These are phyloP conservation scores for Phialophora tarda DNA, from an alignment of 2,329 filamentous ascomycete genomes.

Conservation along the genomic window DNA sequence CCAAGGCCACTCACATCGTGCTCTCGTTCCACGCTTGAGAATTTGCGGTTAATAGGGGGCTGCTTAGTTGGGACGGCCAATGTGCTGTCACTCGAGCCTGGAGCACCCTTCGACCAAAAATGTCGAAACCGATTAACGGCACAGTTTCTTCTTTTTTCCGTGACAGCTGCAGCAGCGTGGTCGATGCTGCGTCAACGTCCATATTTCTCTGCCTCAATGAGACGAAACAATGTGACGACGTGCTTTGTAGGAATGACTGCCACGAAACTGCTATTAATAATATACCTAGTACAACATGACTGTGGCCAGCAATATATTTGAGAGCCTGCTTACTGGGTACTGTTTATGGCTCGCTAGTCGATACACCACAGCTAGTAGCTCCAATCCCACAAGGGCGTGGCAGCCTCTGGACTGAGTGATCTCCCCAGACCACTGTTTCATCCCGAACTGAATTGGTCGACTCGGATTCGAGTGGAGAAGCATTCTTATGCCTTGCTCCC, in stretches of 20 bases:
- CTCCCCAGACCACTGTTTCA: slow-evolving; percentile 27
- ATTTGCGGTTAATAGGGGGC: slow-evolving; percentile 18
- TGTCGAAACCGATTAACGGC: neutral
- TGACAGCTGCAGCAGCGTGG: neutral
- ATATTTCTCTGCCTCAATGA: neutral
- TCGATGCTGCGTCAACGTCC: neutral
- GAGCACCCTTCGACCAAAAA: neutral
- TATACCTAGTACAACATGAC: neutral
- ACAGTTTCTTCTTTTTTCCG: neutral
- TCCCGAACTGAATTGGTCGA: slow-evolving; percentile 14
- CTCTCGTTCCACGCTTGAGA: slow-evolving; percentile 12
- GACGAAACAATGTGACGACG: neutral
- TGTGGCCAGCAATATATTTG: slow-evolving; percentile 1
- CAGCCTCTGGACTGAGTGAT: slow-evolving; percentile 5
- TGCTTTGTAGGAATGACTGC: neutral
- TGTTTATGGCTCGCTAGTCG: slow-evolving; percentile 3
- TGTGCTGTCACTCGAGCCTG: slow-evolving; percentile 12
- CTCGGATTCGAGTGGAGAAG: slow-evolving; percentile 16
- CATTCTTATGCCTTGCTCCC: neutral
- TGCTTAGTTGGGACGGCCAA: slow-evolving; percentile 13
- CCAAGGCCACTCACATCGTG: slow-evolving; percentile 15
- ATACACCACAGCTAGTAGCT: slow-evolving; percentile 11
- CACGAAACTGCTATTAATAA: slow-evolving; percentile 7
- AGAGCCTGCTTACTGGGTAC: slow-evolving; percentile 17
- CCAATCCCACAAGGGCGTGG: slow-evolving; percentile 24